These are phyloP conservation scores for Xylaria sp. DNA, from an alignment of 2,329 filamentous ascomycete species.

Conservation along the genomic window DNA sequence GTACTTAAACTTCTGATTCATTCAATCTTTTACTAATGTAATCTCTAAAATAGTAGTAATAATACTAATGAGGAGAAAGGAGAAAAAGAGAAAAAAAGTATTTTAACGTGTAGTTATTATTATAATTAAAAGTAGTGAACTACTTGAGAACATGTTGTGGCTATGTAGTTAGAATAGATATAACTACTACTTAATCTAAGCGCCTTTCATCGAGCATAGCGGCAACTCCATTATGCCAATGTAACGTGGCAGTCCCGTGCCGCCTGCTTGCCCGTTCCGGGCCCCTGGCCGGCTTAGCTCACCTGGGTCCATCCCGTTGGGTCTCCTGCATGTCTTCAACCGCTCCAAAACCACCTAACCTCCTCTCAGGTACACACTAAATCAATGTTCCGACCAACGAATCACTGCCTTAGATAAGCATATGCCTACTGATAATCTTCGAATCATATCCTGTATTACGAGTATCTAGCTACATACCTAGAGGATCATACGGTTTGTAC, in stretches of 20 bases:
- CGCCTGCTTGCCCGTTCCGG: constrained; percentile 14
- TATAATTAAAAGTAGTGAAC: too few species aligned
- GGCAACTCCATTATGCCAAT: constrained; percentile 3
- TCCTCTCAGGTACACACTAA: background rate
- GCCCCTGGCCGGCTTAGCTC: constrained; percentile 19
- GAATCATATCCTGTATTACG: background rate
- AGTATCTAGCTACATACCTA: background rate
- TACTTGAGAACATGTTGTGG: too few species aligned
- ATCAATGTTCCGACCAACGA: too few species aligned
- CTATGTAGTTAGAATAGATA: too few species aligned
- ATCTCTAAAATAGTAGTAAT: too few species aligned
- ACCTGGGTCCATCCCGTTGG: constrained; percentile 25
- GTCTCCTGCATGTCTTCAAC: background rate
- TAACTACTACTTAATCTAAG: too few species aligned
- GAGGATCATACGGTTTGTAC: background rate
- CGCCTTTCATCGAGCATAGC: background rate
- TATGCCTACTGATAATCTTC: background rate
- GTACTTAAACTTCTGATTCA: too few species aligned
- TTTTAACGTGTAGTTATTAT: too few species aligned
- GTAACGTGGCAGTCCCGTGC: constrained; percentile 30
- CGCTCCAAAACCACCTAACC: background rate
- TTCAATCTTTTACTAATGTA: too few species aligned
- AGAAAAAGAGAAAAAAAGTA: too few species aligned
- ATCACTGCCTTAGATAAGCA: background rate
- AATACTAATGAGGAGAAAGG: too few species aligned